Percentiles rank a stretch among this genome's conserved stretches.
Evolutionary conservation across 306 rosid species (phyloP).

Genomic region (Comarum palustre): DNA sequence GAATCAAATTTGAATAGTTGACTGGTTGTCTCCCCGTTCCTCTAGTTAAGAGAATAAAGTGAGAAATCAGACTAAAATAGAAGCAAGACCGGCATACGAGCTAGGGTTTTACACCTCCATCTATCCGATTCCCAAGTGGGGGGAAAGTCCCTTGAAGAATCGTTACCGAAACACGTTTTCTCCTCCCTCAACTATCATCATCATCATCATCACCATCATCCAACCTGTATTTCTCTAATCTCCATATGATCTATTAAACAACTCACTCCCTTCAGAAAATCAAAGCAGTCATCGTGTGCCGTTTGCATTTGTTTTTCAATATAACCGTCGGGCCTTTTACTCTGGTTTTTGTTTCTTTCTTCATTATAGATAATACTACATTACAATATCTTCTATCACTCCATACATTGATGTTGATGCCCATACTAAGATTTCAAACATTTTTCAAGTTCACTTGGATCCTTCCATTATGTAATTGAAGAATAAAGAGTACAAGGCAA

Average conservation of each 20-base stretch:
- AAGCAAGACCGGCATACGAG: conserved; percentile 14
- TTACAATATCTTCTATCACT: background rate
- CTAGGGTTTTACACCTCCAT: conserved; percentile 26
- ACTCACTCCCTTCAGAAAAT: background rate
- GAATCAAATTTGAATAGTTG: conserved; percentile 1
- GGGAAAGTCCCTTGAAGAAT: conserved; percentile 30
- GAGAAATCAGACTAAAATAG: background rate
- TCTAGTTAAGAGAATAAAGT: background rate
- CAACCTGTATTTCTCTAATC: background rate
- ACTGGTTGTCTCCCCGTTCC: conserved; percentile 16
- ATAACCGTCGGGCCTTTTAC: background rate
- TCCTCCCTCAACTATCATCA: background rate
- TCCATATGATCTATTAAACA: background rate
- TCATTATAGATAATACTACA: background rate
- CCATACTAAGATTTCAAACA: background rate
- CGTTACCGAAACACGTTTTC: conserved; percentile 40
- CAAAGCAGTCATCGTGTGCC: background rate
- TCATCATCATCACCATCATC: background rate
- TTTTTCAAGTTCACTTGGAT: background rate
- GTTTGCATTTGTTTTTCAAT: background rate
- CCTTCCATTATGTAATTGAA: no score
- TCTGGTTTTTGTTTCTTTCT: background rate
- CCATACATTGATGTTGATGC: background rate
- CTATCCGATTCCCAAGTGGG: conserved; percentile 12
- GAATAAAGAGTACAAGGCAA: no score